Evolutionary conservation across 345 rosid genomes (phyloP).

Genomic region (Populus pruinosa): DNA sequence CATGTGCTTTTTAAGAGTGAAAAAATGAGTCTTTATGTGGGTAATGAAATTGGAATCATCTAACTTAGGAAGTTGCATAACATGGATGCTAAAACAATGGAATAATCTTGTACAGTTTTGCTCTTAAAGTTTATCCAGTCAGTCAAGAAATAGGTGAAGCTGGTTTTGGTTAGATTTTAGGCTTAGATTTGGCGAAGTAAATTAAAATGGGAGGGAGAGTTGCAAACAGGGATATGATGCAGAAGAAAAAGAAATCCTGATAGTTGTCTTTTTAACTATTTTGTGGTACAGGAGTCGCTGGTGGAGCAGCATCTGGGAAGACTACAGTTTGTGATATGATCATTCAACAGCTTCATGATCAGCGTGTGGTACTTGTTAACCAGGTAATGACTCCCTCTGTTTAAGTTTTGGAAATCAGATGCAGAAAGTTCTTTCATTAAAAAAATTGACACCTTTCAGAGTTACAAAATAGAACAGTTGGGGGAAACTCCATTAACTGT

Average conservation of each 20-base stretch:
- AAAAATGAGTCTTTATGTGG: neutral
- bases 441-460: neutral
- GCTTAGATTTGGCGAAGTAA: neutral
- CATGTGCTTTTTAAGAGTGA: neutral
- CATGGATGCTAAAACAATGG: neutral
- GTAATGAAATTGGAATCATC: neutral
- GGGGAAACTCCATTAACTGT: too few relatives aligned
- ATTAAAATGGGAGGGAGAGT: neutral
- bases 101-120: neutral
- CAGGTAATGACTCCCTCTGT: slow-evolving; percentile 49
- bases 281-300: slow-evolving; percentile 72
- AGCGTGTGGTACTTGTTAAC: slow-evolving; percentile 93
- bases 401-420: neutral
- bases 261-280: neutral
- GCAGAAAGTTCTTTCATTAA: neutral
- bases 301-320: slow-evolving; percentile 98
- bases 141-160: neutral
- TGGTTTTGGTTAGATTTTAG: neutral
- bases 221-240: too few relatives aligned
- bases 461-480: too few relatives aligned
- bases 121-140: neutral
- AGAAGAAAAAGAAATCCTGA: neutral
- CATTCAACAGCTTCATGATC: slow-evolving; percentile 98
- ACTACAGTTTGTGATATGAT: slow-evolving; percentile 99
- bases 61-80: neutral